Conservation (phyloP, 2,329 filamentous ascomycete genomes). For the Xylaria digitata region DNA sequence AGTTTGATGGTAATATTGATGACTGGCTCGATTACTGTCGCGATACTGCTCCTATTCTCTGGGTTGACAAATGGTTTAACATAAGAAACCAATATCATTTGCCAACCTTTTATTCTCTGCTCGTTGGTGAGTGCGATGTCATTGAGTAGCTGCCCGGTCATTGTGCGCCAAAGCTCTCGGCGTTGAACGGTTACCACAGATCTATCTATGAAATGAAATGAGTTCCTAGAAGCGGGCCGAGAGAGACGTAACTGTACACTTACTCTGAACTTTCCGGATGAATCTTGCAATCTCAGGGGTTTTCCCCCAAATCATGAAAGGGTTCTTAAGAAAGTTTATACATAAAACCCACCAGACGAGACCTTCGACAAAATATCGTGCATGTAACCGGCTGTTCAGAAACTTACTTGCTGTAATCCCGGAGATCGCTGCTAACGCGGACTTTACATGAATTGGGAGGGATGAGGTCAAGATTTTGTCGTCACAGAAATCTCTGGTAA, state of each 20-base stretch:
- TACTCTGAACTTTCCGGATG: not conserved
- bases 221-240: not conserved
- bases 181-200: not conserved
- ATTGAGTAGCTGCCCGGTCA: slow-evolving; percentile 13
- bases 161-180: slow-evolving; percentile 18
- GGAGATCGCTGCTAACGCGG: not conserved
- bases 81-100: not conserved
- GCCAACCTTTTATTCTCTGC: not conserved
- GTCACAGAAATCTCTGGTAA: not conserved
- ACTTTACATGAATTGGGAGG: not conserved
- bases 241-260: not conserved
- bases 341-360: slow-evolving; percentile 19
- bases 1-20: not conserved
- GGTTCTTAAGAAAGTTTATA: not conserved
- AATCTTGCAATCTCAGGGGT: not conserved
- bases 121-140: not conserved
- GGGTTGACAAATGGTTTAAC: slow-evolving; percentile 5
- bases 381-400: slow-evolving; percentile 16
- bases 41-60: not conserved
- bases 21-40: not conserved
- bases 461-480: not conserved
- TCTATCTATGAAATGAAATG: not conserved
- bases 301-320: slow-evolving; percentile 18
- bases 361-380: slow-evolving; percentile 16
- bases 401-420: not conserved